Base-by-base conservation (phyloP, 2,329 filamentous ascomycete genomes). In the Berkeleyomyces rouxiae region DNA sequence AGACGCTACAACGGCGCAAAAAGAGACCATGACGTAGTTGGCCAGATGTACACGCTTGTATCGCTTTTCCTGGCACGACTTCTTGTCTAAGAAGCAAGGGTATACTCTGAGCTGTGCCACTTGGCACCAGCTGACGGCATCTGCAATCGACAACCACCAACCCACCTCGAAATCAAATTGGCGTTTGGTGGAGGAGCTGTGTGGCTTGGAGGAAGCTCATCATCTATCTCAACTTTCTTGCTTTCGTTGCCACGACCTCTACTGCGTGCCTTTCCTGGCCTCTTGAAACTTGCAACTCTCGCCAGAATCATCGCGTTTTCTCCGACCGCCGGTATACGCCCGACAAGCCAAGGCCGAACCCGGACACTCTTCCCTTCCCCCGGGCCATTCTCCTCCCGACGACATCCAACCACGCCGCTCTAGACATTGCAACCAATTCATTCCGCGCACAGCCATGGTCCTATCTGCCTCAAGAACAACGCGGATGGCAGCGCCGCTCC, bases 401-500 rank as follows among this genome's bases (percentile, higher is more conserved):
- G 11, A 33, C 36, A 40, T 16, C 61, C 11, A 55, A 61, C 47
- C 10, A 59, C 57, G 47, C 37, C 39, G 43, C 6, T 42, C n/a
- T 36, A 23, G 9, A 51, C 16, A 31, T 40, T 46, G 53, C 55
- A 51, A 42, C 16, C 49, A 40, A 46, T 9, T 16, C 3, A 36
- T 42, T 23, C 39, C 16, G 7, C n/a, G 23, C 55, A 57, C 55
- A 62, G 36, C 36, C 42, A 64, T 64, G 63, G 59, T 44, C 37
- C 57, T 64, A 33, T 37, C 63, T 57, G 44, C 58, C 11, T 57
- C 61, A 13, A 64, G 62, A 64, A 61, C 47, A 63, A 43, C 62
- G 13, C 62, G 62, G 44, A 46, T 64, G 46, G 62, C 63, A 42
- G 60, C 61, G 11, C 40, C 62, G 58, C 39, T 58, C 37, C 43